Base-by-base conservation (phyloP, 345 rosid genomes). In the Ceriops zippeliana region DNA sequence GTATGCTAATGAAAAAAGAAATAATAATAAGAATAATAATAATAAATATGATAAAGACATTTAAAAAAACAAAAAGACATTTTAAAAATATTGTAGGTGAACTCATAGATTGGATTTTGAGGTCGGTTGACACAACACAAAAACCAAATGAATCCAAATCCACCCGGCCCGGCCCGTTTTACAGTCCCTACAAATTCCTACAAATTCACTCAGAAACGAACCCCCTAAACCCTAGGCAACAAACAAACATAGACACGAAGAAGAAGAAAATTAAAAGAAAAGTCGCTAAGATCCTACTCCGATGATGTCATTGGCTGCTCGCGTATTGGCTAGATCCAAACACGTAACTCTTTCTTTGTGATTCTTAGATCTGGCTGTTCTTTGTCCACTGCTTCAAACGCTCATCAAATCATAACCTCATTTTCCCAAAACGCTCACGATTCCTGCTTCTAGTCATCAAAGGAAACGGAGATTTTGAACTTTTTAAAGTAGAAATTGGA, bases 251-350 rank as follows among this genome's bases (percentile, higher is more conserved):
- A 42, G 2, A 42, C 5, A 2, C 17, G 49, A 34, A 19, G 62
- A 34, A 47, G 26, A 24, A 24, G 26, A 24, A 24, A 57, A 73
- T 52, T 46, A 16, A 22, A 22, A 67, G 22, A 65, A 22, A 65
- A 61, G 20, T 34, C 35, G 7, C 57, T 10, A 32, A 38, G 71
- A 32, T 52, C 38, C 61, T 56, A 64, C 37, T 56, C 57, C 65
- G 66, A 71, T 71, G 75, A 92, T 92, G 96, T 87, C 98, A 6
- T 76, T 83, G 80, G 69, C 92, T 64, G 78, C 86, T 78, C 96
- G 98, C 19, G 76, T 89, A 61, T 57, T 87, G 35, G 79, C 89
- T 74, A 89, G 86, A 88, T 85, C 93, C 69, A 86, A 86, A 74
- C 98, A 90, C 93, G 98, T 89, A 66, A 10, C 6, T 21, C 0